Evolutionary conservation across 2,329 filamentous ascomycete genomes (phyloP), one percentile per base, ranked within the genome.

Genomic region (Emericellopsis atlantica): DNA sequence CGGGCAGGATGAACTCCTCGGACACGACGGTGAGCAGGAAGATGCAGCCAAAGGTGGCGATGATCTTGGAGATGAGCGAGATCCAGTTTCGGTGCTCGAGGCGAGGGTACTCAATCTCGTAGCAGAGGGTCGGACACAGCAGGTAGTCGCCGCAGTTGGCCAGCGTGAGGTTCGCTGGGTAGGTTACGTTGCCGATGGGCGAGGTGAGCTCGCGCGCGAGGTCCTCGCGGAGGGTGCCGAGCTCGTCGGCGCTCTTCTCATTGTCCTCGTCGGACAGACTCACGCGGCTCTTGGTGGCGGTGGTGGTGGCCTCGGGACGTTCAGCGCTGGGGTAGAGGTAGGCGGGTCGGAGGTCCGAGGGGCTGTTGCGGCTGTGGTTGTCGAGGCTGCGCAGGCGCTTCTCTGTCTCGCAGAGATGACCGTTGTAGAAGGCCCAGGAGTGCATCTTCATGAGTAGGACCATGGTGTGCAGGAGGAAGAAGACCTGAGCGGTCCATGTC

Each of bases 401-500:
- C 58, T 93, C 77, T 0, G 87, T 93, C 58, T 92, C 86, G 49
- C 83, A 85, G 14, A 98, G 70, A 59, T 98, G 92, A 10, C 92
- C 92, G 53, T 95, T 96, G 67, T 98, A 98, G 60, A 96, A 98
- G 21, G 87, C 84, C 55, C 95, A 98, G 6, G 89, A 95, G 60
- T 98, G 92, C 79, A 96, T 92, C 69, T 98, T 98, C 92, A 98
- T 98, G 39, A 95, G 78, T 16, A 98, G 71, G 7, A 86, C 82
- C 62, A 98, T 78, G 35, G 88, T 82, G 61, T 98, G 92, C 29
- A 98, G 69, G 10, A 89, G 82, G 51, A 98, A 76, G 59, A 93
- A 98, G 32, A 98, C 92, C 56, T 96, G 92, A 3, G 90, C 81
- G 0, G 92, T 98, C 92, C 92, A 98, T 3, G 88, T 85, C 92